Evolutionary conservation across 2,329 filamentous ascomycete genomes (phyloP).

Genomic region (Fusarium succisae): DNA sequence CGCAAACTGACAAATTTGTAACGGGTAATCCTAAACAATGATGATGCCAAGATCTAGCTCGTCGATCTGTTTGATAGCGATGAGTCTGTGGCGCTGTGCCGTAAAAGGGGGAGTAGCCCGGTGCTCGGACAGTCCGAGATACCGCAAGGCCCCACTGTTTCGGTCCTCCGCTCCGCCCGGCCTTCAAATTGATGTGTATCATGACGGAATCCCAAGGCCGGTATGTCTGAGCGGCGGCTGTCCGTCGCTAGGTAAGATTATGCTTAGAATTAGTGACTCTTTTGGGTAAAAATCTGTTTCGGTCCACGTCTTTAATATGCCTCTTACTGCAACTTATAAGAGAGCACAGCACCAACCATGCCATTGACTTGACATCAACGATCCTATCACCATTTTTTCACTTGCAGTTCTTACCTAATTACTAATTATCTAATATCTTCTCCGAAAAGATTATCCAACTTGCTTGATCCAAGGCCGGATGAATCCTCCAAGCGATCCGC

Average conservation of each 20-base stretch:
- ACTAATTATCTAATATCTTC: rapidly evolving
- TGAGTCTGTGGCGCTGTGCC: neutral
- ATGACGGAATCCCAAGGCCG: neutral
- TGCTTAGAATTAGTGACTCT: neutral
- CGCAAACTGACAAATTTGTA: neutral
- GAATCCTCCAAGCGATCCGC: neutral
- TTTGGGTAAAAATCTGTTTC: neutral
- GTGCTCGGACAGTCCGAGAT: slow-evolving; percentile 18
- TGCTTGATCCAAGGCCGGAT: neutral
- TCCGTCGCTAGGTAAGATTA: neutral
- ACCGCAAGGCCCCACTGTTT: neutral
- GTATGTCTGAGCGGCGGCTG: neutral
- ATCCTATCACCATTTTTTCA: neutral
- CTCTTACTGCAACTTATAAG: neutral
- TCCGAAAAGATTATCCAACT: rapidly evolving
- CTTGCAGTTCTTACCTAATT: too few species aligned
- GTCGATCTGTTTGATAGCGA: neutral
- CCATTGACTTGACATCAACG: neutral
- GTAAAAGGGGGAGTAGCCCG: neutral
- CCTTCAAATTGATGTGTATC: neutral
- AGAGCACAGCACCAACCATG: too few species aligned
- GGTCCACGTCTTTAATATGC: neutral
- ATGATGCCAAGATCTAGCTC: neutral
- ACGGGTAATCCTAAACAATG: rapidly evolving
- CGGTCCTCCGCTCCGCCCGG: neutral